Percentiles rank a stretch among this genome's conserved stretches.
These are phyloP conservation scores for Herpotrichia juniperi DNA, from an alignment of 2,329 filamentous ascomycete species.

Conservation along the genomic window DNA sequence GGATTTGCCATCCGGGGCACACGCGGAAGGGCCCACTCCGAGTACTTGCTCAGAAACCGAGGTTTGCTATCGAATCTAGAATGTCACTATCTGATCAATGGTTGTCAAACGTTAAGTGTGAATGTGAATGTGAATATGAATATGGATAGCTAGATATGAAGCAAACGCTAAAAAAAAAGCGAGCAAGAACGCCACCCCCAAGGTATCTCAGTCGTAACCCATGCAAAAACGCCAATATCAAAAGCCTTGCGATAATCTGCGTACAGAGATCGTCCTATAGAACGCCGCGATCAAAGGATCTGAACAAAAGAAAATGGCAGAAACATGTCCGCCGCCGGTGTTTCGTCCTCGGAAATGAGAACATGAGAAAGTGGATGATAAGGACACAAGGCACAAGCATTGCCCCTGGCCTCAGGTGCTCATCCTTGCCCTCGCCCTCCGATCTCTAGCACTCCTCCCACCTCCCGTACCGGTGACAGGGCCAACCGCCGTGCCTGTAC, in stretches of 20 bases:
- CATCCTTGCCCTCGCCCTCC: slow-evolving; percentile 33
- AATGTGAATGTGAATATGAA: too few species aligned
- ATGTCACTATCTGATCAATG: too few species aligned
- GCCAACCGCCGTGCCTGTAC: background rate
- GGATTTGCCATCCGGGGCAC: too few species aligned
- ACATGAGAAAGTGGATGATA: too few species aligned
- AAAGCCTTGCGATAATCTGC: background rate
- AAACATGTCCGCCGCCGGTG: too few species aligned
- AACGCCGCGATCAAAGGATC: background rate
- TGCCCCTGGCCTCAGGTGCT: background rate
- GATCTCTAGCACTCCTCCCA: slow-evolving; percentile 32
- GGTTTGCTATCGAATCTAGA: too few species aligned
- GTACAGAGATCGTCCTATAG: background rate
- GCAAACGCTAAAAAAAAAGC: background rate
- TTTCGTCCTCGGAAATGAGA: too few species aligned
- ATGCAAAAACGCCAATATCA: background rate
- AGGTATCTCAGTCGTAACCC: slow-evolving; percentile 4
- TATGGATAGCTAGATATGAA: too few species aligned
- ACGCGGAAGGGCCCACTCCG: too few species aligned
- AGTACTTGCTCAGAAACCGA: too few species aligned
- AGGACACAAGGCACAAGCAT: background rate
- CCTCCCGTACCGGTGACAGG: slow-evolving; percentile 15
- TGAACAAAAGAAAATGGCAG: background rate
- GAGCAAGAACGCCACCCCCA: background rate
- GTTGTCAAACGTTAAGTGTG: too few species aligned